These are phyloP conservation scores for Phoenix roebelenii DNA, from an alignment of 176 grass and related monocot species.

Conservation along the genomic window DNA sequence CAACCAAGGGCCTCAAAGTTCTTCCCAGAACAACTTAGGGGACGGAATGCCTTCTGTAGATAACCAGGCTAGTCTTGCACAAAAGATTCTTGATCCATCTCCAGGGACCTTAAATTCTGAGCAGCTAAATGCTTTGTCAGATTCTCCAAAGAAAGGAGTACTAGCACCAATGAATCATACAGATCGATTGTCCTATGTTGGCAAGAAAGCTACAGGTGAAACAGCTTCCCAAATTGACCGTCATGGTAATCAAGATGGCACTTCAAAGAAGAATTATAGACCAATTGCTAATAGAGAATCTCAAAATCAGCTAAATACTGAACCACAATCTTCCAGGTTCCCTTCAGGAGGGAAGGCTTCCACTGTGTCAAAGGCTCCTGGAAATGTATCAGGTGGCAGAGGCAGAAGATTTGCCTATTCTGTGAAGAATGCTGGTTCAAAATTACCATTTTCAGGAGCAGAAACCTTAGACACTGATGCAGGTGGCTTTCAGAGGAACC, in stretches of 20 bases:
- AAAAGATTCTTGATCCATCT: neutral
- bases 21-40: slow-evolving; percentile 26
- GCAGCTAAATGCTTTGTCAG: slow-evolving; percentile 24
- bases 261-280: slow-evolving; percentile 32
- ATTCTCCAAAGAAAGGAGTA: slow-evolving; percentile 32
- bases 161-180: slow-evolving; percentile 24
- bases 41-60: slow-evolving; percentile 26
- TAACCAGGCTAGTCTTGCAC: slow-evolving; percentile 13
- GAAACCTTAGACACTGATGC: slow-evolving; percentile 54
- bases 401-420: slow-evolving; percentile 66
- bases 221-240: slow-evolving; percentile 19
- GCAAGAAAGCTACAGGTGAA: slow-evolving; percentile 16
- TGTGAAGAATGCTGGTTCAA: slow-evolving; percentile 38
- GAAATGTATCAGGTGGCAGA: slow-evolving; percentile 35
- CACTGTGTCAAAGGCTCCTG: slow-evolving; percentile 29
- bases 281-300: slow-evolving; percentile 31
- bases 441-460: slow-evolving; percentile 28
- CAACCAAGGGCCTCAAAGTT: slow-evolving; percentile 22
- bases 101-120: slow-evolving; percentile 23
- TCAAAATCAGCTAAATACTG: slow-evolving; percentile 18
- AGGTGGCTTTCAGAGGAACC: slow-evolving; percentile 50
- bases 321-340: slow-evolving; percentile 28
- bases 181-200: slow-evolving; percentile 9
- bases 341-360: slow-evolving; percentile 31
- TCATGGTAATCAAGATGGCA: slow-evolving; percentile 24